These are phyloP conservation scores for Cercospora berteroae DNA, from an alignment of 2,329 filamentous ascomycete genomes.

Conservation along the genomic window DNA sequence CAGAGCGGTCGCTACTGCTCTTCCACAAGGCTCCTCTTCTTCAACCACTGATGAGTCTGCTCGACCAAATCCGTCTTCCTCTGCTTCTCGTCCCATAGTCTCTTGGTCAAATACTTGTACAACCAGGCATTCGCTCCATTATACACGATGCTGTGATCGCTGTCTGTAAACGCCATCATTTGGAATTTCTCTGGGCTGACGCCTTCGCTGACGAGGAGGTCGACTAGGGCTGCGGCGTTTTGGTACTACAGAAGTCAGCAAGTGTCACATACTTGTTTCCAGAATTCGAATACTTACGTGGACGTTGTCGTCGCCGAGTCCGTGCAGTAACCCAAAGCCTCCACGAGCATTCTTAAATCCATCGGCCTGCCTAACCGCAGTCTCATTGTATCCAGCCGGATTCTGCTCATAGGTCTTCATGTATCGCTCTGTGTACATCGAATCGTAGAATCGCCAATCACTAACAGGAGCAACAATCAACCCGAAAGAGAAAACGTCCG, in stretches of 20 bases:
- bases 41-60: constrained; percentile 49
- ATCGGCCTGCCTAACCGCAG: constrained; percentile 56
- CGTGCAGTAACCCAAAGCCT: constrained; percentile 62
- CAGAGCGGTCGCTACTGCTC: neutral
- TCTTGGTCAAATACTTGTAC: constrained; percentile 62
- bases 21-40: constrained; percentile 30
- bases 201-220: constrained; percentile 58
- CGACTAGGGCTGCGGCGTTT: constrained; percentile 60
- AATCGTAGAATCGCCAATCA: constrained; percentile 71
- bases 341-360: constrained; percentile 65
- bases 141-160: constrained; percentile 61
- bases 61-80: constrained; percentile 39
- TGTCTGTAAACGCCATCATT: constrained; percentile 65
- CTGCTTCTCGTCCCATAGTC: constrained; percentile 61
- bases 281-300: constrained; percentile 40
- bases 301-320: constrained; percentile 68
- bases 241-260: constrained; percentile 49
- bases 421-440: constrained; percentile 69
- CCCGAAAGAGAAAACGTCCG: constrained; percentile 60
- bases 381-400: constrained; percentile 58
- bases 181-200: constrained; percentile 62
- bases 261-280: neutral
- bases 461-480: constrained; percentile 64
- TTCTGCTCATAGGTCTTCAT: constrained; percentile 64
- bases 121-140: constrained; percentile 56